phyloP scores from a whole-genome alignment of 345 rosid species.

The Euphorbia lathyris region DNA sequence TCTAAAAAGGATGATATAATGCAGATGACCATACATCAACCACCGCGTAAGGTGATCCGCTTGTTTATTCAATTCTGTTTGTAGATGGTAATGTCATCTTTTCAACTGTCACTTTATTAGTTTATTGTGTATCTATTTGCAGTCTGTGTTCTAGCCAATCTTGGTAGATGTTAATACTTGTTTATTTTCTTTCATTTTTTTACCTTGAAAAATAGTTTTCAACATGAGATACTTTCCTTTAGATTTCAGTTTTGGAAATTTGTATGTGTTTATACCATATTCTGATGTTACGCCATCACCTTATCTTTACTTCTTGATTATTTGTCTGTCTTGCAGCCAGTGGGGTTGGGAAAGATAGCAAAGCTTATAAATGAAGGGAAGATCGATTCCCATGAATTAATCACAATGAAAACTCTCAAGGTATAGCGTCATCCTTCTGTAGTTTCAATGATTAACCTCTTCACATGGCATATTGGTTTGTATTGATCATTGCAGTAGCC shows the following conservation, averaged over 20 bases:
- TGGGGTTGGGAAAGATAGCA: constrained; percentile 90
- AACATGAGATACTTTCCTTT: neutral
- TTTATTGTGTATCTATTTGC: neutral
- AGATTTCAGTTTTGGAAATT: neutral
- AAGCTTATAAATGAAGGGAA: constrained; percentile 82
- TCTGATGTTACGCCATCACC: neutral
- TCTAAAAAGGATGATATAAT: neutral
- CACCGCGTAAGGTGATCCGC: neutral
- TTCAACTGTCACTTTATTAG: neutral
- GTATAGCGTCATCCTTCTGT: constrained; percentile 28
- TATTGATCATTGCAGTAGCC: constrained; percentile 5
- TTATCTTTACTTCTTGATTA: constrained; percentile 4
- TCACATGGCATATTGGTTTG: constrained; percentile 15
- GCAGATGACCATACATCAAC: neutral
- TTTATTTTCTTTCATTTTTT: neutral
- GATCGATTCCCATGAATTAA: constrained; percentile 93
- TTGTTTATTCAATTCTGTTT: neutral
- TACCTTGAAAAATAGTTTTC: neutral
- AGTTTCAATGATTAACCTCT: constrained; percentile 8
- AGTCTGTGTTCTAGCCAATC: neutral
- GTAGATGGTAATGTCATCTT: neutral
- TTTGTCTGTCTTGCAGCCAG: constrained; percentile 55
- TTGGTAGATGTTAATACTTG: neutral
- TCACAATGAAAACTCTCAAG: constrained; percentile 97
- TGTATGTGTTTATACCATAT: neutral